phyloP scores from a whole-genome alignment of 2,329 filamentous ascomycete genomes.

The Exophiala lecanii-corni region DNA sequence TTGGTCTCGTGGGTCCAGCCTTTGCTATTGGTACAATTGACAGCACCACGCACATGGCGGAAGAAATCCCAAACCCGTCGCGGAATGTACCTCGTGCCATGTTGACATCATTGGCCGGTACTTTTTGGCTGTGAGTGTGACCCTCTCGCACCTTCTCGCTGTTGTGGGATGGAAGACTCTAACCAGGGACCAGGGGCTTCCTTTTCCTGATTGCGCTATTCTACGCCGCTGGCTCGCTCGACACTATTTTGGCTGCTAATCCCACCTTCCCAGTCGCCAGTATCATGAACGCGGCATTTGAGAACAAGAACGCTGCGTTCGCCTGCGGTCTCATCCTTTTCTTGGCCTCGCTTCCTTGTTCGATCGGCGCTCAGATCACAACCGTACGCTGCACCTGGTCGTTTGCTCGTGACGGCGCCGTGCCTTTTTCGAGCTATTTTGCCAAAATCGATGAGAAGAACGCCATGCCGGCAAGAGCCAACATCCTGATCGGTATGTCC shows the following conservation, averaged over 20 bases:
- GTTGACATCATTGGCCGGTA: constrained; percentile 3
- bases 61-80: constrained; percentile 62
- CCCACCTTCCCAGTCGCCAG: constrained; percentile 59
- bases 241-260: constrained; percentile 41
- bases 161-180: constrained; percentile 31
- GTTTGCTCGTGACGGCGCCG: constrained; percentile 57
- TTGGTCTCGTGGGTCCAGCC: constrained; percentile 66
- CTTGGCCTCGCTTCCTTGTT: constrained; percentile 38
- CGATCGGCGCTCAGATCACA: constrained; percentile 5
- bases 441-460: constrained; percentile 40
- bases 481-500: constrained; percentile 42
- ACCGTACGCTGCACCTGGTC: constrained; percentile 53
- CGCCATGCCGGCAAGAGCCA: constrained; percentile 54
- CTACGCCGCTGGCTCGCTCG: constrained; percentile 45
- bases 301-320: constrained; percentile 45
- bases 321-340: constrained; percentile 52
- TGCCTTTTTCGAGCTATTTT: constrained; percentile 56
- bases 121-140: constrained; percentile 1
- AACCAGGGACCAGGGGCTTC: constrained; percentile 47
- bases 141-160: not conserved
- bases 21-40: constrained; percentile 65
- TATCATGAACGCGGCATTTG: constrained; percentile 59
- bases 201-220: constrained; percentile 47
- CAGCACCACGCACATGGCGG: constrained; percentile 57
- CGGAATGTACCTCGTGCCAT: constrained; percentile 41